Evolutionary conservation across 2,329 filamentous ascomycete genomes (phyloP), one percentile per base, ranked within the genome.

Genomic region (Aspergillus bombycis): DNA sequence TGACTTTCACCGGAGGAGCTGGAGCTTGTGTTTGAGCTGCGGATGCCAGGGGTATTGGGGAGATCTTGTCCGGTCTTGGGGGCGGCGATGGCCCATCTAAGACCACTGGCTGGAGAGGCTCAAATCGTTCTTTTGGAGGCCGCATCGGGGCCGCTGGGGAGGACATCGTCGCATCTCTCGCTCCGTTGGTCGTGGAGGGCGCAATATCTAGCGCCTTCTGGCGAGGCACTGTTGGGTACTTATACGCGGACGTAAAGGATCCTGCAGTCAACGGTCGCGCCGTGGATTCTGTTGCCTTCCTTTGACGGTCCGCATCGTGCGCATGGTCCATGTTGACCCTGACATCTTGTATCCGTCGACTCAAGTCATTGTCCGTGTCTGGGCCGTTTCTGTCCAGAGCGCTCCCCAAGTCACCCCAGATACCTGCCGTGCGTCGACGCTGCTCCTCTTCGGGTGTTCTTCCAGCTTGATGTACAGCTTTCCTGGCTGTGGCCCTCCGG

Each of bases 401-500:
- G 53, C 79, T 76, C 65, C 85, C 83, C 83, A 83, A 85, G 48
- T 82, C 78, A 41, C 81, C 81, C 85, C 84, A 86, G 26, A 84
- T 69, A 7, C 84, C 85, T 14, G 81, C 84, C 21, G 79, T 78
- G 11, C 88, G 82, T 46, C 86, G 84, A 58, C 80, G 79, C 62
- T 84, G 82, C 65, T 89, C 86, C 64, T 88, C 85, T 60, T 86
- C 84, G 56, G 84, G 82, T 0, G 84, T 80, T 2, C 88, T 80
- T 0, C 85, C 87, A 30, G 86, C 83, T 67, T 87, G 84, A 36
- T 85, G 83, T 30, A 84, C 86, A 12, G 83, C 84, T 67, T 81
- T 85, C 64, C 87, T 83, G 48, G 82, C 84, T 16, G 85, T 87
- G 70, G 91, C 89, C 67, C 92, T 84, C 48, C 91, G 84, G 61